Evolutionary conservation across 2,329 filamentous ascomycete species (phyloP).

Genomic region (Aspergillus vadensis): DNA sequence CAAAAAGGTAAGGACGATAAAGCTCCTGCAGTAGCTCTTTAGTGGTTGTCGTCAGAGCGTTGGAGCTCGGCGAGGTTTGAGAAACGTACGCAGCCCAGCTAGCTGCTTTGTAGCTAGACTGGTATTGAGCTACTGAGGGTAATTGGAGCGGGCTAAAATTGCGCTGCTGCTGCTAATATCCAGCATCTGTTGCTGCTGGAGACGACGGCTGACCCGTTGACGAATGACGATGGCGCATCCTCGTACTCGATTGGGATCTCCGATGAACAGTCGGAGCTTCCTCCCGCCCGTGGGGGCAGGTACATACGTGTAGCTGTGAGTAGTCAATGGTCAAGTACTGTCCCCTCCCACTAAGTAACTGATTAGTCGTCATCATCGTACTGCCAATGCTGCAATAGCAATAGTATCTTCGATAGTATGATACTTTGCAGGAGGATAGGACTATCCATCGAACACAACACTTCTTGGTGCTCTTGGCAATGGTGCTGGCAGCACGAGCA

Average conservation of each 20-base stretch:
- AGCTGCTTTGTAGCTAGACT: too few species aligned
- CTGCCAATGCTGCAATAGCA: too few species aligned
- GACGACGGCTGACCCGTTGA: slow-evolving; percentile 4
- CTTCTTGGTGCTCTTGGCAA: too few species aligned
- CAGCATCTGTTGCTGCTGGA: neutral
- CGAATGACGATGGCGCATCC: neutral
- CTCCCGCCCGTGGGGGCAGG: slow-evolving; percentile 5
- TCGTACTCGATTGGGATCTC: neutral
- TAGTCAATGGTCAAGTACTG: neutral
- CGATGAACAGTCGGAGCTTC: slow-evolving; percentile 5
- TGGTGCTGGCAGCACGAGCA: neutral
- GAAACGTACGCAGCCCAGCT: too few species aligned
- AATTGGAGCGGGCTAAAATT: too few species aligned
- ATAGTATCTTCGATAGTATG: too few species aligned
- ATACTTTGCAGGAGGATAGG: too few species aligned
- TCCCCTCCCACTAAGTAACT: too few species aligned
- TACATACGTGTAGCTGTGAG: neutral
- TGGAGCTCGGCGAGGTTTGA: neutral
- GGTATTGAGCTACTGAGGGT: too few species aligned
- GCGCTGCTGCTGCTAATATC: neutral
- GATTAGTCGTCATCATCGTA: too few species aligned
- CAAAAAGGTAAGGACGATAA: neutral
- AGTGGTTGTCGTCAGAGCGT: neutral
- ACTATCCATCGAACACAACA: too few species aligned
- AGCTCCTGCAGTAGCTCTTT: neutral